Percentiles rank a stretch among this genome's conserved stretches.
Conservation (phyloP, 495 filamentous ascomycete genomes). For the Trichoderma orchidacearum region DNA sequence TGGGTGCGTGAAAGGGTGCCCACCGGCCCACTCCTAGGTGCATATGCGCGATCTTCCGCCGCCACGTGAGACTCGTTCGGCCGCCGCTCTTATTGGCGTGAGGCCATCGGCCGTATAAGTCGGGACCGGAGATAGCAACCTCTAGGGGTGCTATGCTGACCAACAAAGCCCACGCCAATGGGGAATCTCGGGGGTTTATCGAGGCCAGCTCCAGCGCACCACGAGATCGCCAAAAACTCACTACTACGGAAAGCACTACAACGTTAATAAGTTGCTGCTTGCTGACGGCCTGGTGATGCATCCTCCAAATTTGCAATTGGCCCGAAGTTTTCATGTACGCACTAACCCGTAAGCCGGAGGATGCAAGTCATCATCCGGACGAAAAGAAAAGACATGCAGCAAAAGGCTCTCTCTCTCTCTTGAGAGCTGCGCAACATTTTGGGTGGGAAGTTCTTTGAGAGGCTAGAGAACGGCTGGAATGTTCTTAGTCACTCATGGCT, state of each 20-base stretch:
- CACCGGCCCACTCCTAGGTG: neutral
- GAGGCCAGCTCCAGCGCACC: neutral
- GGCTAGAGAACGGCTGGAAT: neutral
- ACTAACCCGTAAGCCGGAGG: neutral
- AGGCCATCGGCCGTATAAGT: neutral
- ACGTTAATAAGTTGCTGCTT: neutral
- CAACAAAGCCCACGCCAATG: neutral
- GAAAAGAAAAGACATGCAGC: neutral
- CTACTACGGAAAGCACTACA: neutral
- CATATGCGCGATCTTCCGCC: slow-evolving; percentile 4
- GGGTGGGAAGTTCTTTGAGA: too few relatives aligned
- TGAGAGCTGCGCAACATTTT: too few relatives aligned
- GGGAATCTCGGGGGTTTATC: neutral
- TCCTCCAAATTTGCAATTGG: neutral
- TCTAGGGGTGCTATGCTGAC: neutral
- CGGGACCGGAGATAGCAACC: neutral
- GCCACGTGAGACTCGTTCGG: slow-evolving; percentile 3
- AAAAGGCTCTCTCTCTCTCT: too few relatives aligned
- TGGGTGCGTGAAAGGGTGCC: too few relatives aligned
- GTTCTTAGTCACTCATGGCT: neutral
- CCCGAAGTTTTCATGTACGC: neutral
- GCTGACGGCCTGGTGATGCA: neutral
- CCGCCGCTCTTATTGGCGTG: neutral
- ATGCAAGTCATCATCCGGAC: neutral
- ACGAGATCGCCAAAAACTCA: neutral